phyloP scores from a whole-genome alignment of 805 yeast species.

The Saturnispora diversa region DNA sequence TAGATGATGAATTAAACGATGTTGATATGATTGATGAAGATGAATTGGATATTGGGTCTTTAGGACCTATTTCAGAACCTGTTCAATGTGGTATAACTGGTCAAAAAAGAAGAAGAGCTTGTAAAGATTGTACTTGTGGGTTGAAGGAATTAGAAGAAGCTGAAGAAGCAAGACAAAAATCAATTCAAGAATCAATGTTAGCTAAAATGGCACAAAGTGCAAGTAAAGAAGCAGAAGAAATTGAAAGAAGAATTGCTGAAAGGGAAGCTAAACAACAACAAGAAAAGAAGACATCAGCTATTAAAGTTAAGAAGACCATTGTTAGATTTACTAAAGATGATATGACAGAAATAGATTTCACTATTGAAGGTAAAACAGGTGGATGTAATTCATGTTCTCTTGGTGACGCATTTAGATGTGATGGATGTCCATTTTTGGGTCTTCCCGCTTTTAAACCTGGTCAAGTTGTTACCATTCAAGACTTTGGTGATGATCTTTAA shows the following conservation, averaged over 20 bases:
- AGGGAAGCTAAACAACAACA: conserved; percentile 18
- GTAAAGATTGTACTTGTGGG: conserved; percentile 98
- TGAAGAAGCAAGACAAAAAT: conserved; percentile 40
- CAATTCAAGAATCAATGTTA: conserved; percentile 38
- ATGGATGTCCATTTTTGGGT: conserved; percentile 96
- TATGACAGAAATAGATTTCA: conserved; percentile 85
- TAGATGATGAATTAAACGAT: conserved; percentile 17
- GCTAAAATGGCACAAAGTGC: conserved; percentile 44
- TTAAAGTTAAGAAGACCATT: conserved; percentile 15
- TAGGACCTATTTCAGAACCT: conserved; percentile 43
- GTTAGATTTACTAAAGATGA: conserved; percentile 58
- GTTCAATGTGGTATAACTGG: conserved; percentile 42
- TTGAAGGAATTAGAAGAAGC: conserved; percentile 77
- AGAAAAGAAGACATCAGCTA: conserved; percentile 9
- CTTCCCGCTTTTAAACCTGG: conserved; percentile 98
- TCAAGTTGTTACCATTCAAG: conserved; percentile 69
- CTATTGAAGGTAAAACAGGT: conserved; percentile 94
- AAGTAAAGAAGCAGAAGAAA: conserved; percentile 43
- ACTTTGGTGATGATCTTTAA: conserved; percentile 69
- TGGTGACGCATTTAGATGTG: conserved; percentile 98
- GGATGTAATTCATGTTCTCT: conserved; percentile 96
- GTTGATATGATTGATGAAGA: conserved; percentile 19
- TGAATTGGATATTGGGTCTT: conserved; percentile 36
- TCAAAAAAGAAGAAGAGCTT: conserved; percentile 77
- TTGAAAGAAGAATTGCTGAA: conserved; percentile 39